A percentile compares a stretch with the other conserved stretches of the same genome.
Conservation (phyloP, 2,329 filamentous ascomycete genomes). For the Camillea tinctor region DNA sequence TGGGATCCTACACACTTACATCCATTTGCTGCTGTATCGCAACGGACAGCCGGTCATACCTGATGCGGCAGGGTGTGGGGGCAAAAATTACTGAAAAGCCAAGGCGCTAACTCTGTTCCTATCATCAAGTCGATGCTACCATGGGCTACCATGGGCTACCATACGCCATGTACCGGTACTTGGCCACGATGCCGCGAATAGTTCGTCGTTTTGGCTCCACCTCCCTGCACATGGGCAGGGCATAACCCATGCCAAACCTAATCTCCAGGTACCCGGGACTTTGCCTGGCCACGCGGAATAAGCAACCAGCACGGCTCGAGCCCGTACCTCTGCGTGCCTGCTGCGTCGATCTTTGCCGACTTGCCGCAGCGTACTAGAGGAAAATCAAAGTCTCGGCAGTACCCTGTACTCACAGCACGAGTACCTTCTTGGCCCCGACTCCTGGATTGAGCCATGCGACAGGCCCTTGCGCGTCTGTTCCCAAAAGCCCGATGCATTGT, state of each 20-base stretch:
- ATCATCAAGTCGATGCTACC: constrained; percentile 13
- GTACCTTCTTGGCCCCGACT: constrained; percentile 14
- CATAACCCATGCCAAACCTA: constrained; percentile 17
- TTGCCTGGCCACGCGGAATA: constrained; percentile 24
- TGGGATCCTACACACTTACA: background rate
- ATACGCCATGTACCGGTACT: constrained; percentile 19
- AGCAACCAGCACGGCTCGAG: constrained; percentile 18
- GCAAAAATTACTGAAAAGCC: background rate
- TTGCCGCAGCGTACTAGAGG: constrained; percentile 10
- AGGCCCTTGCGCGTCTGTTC: constrained; percentile 17
- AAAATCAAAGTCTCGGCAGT: constrained; percentile 10
- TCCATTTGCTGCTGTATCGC: background rate
- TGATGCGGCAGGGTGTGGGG: background rate
- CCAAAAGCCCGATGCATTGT: constrained; percentile 25
- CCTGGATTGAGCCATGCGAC: constrained; percentile 29
- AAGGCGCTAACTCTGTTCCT: constrained; percentile 9
- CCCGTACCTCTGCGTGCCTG: constrained; percentile 4
- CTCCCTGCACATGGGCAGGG: constrained; percentile 25
- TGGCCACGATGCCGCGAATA: constrained; percentile 26
- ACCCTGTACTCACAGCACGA: constrained; percentile 8
- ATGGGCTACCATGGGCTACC: too few species aligned
- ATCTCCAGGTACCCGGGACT: constrained; percentile 23
- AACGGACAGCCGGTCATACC: background rate
- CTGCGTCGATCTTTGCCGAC: background rate
- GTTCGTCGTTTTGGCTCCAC: constrained; percentile 20